Conservation (phyloP, 192 early-diverging fungal species). For the Backusella psychrophila region DNA sequence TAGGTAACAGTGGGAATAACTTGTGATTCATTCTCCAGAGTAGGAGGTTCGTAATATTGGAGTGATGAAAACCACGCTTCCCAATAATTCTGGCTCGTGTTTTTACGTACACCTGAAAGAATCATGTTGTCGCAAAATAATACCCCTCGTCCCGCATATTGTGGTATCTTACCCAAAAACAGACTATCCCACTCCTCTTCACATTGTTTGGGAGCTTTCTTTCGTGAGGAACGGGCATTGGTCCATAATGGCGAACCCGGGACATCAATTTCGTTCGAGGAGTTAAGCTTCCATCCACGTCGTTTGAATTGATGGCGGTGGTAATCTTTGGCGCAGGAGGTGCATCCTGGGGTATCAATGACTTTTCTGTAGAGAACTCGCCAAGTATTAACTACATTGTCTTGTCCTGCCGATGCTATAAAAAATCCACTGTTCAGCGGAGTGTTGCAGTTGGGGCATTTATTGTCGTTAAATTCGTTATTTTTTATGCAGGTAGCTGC, state of each 20-base stretch:
- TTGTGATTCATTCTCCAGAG: neutral
- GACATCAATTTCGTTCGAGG: neutral
- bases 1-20: neutral
- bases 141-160: conserved; percentile 13
- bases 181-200: conserved; percentile 11
- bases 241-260: neutral
- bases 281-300: neutral
- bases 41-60: conserved; percentile 16
- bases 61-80: conserved; percentile 31
- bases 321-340: conserved; percentile 18
- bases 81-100: neutral
- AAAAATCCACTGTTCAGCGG: conserved; percentile 29
- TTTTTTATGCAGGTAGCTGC: conserved; percentile 22
- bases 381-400: conserved; percentile 32
- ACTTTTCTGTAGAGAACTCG: conserved; percentile 12
- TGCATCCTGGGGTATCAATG: neutral
- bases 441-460: conserved; percentile 16
- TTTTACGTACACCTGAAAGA: conserved; percentile 29
- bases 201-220: neutral
- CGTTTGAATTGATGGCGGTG: conserved; percentile 4
- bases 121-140: conserved; percentile 33
- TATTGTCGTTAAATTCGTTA: neutral
- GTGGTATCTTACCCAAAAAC: conserved; percentile 28
- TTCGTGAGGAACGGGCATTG: neutral
- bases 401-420: conserved; percentile 23